Evolutionary conservation across 2,329 filamentous ascomycete species (phyloP), one percentile per base, ranked within the genome.

Genomic region (Clathrospora elynae): DNA sequence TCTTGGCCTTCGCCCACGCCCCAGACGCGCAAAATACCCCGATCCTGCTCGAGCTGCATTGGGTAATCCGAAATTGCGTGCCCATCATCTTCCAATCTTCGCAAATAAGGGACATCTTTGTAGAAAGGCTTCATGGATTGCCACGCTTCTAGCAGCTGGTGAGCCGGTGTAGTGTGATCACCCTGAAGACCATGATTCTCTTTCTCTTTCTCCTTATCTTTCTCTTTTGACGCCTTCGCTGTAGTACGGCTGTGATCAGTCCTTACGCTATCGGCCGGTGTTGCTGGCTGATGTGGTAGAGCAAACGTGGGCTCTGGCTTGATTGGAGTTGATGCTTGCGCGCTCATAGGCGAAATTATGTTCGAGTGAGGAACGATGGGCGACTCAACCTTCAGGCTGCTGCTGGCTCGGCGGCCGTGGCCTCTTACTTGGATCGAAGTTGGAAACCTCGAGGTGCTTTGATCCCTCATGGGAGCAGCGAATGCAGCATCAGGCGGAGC

Each of bases 141-240:
- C 83, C 62, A 96, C 64, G 49, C 78, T 72, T 63, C 77, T 72
- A 97, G 74, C 12, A 97, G 75, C 50, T 90, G 82, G 35, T 93
- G 88, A 1, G 90, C 90, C n/a, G 90, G 83, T 0, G 91, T 96
- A 0, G 89, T 95, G 62, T 97, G 92, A 55, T 95, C 88, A 18
- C 85, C 81, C 1, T 90, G 88, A 42, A 95, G 88, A n/a, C 64
- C 65, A 6, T n/a, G n/a, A n/a, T n/a, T n/a, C n/a, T n/a, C n/a
- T n/a, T n/a, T n/a, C n/a, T n/a, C n/a, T n/a, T n/a, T n/a, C n/a
- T n/a, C n/a, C n/a, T n/a, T n/a, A 40, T 52, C 33, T 55, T 63
- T 14, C 66, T 61, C 33, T 63, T 59, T 5, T 51, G 44, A 16
- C 38, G 2, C 38, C 41, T 12, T 49, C 55, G 7, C n/a, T n/a